Base-by-base conservation (phyloP, 192 early-diverging fungal genomes). In the Funneliformis mosseae region DNA sequence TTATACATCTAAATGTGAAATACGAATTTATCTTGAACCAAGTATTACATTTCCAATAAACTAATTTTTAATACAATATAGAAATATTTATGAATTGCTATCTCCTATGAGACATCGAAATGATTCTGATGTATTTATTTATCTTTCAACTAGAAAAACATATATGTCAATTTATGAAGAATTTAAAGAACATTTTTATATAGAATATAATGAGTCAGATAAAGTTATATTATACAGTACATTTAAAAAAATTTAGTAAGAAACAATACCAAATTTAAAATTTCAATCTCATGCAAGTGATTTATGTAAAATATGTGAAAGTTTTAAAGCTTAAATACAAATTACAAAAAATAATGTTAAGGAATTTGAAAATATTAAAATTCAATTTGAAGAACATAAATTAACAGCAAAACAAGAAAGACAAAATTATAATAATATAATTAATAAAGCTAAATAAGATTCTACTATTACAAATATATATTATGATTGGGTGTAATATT, bases 111-210 rank as follows among this genome's bases (percentile, higher is more conserved):
- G 63, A 66, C n/a, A 28, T 28, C 5, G 25, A 28, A 66, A 66
- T 28, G 63, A 66, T 25, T 66, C 63, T 27, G 63, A 27, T 27
- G 5, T 25, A 0, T 66, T 66, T 28, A 27, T 66, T 66, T 66
- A 66, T 66, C 25, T 66, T 27, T 25, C 63, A 27, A 66, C 63
- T 66, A 0, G 27, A 28, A 66, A 23, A 8, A 28, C 28, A 38
- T 66, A 66, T 28, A 66, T 27, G 11, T 66, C 25, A 28, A 27
- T 66, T 66, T 66, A 66, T 28, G 11, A 66, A 25, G 27, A 66
- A 66, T 66, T 28, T 25, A 66, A 28, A 66, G 25, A 66, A 66
- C 5, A 66, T 66, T 66, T 28, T 66, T 66, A 28, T 28, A 66
- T 27, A 28, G 63, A 66, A 66, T 6, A 28, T 66, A 5, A 25